Base-by-base conservation (phyloP, 257 asterid genomes). In the Gentiana dahurica region DNA sequence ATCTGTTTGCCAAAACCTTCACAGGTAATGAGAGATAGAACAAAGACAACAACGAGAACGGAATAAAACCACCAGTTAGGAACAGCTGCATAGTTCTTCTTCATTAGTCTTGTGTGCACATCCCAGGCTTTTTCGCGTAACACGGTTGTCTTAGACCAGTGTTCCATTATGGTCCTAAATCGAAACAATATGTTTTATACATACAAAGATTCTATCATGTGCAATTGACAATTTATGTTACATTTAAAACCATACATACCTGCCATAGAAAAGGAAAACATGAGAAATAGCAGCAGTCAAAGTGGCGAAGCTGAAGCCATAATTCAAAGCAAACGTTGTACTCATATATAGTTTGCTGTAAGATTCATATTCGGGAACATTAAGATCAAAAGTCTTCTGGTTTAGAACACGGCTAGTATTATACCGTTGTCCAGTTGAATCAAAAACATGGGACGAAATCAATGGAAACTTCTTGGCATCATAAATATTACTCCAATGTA, bases 11-110 rank as follows among this genome's bases (percentile, higher is more conserved):
- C 67, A 56, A 79, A 87, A 10, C 90, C 89, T 59, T 79, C 88
- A 36, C 79, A 63, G 10, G 78, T 61, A 2, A 62, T 62, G 49
- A 84, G 51, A 0, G 88, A 67, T 8, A 81, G 71, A 5, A 35
- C 46, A 9, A 84, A 61, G 34, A 77, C 79, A 8, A 61, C 8
- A 6, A 6, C 53, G 34, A 87, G 72, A n/a, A 87, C 69, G 32
- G n/a, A 10, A 51, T 72, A 46, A 58, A 87, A 87, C 96, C 94
- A 87, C 94, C 94, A 81, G 6, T 36, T 54, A 0, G 94, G 96
- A 50, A 87, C 94, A 0, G 66, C 0, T 36, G 57, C 69, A 43
- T 87, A 87, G 67, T 61, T 67, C 60, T 51, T 73, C 75, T 71
- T 77, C 96, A 87, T 87, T 4, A 87, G 15, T 37, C 82, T 79